phyloP scores from a whole-genome alignment of 192 early-diverging fungal genomes.

The Linnemannia zychae region DNA sequence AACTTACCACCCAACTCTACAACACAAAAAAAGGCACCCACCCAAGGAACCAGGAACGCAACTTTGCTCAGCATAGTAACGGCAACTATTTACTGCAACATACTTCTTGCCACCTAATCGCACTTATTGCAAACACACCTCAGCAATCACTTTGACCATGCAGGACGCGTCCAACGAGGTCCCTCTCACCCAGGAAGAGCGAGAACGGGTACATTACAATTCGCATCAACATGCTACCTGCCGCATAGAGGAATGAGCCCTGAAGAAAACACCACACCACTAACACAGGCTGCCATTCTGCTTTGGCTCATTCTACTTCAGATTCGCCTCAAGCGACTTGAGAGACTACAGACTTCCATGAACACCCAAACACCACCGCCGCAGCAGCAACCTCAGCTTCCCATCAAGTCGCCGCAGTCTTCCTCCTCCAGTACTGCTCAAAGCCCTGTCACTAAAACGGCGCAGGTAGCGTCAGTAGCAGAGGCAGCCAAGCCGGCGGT shows the following conservation, averaged over 20 bases:
- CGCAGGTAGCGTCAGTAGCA: no score
- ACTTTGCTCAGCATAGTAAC: no score
- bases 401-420: not conserved
- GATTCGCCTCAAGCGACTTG: constrained; percentile 75
- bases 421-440: constrained; percentile 17
- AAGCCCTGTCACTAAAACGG: constrained; percentile 9
- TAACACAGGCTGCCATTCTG: not conserved
- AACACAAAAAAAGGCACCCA: no score
- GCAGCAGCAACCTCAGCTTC: constrained; percentile 20
- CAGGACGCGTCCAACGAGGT: constrained; percentile 56
- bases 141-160: constrained; percentile 25
- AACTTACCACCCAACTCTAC: no score
- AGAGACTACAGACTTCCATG: constrained; percentile 63
- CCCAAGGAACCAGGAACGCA: no score
- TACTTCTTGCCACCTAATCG: no score
- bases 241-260: not conserved
- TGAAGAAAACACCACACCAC: not conserved
- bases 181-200: constrained; percentile 48
- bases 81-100: no score
- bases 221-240: no score
- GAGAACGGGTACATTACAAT: constrained; percentile 35
- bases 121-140: not conserved
- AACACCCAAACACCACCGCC: constrained; percentile 21
- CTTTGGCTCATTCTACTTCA: constrained; percentile 27
- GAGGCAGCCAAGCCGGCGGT: not conserved